Evolutionary conservation across 495 filamentous ascomycete species (phyloP), one percentile per base, ranked within the genome.

Genomic region (Lasiosphaeria hispida): DNA sequence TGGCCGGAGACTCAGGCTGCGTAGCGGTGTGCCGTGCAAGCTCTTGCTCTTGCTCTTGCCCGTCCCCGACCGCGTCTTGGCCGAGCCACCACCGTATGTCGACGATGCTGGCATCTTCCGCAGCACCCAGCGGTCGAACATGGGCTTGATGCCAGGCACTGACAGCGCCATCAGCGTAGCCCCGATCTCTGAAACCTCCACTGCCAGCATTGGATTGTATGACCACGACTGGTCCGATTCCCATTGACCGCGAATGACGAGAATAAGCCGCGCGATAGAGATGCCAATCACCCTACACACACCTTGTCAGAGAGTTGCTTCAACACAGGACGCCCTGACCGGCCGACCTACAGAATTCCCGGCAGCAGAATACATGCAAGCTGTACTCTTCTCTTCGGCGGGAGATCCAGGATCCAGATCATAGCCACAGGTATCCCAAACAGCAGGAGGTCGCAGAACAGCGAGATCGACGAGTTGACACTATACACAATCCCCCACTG

Each of bases 151-250:
- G 14, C 75, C 77, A 9, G 77, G 77, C 3, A 77, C 68, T 0
- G 77, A 79, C 17, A 79, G 68, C 4, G 77, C 75, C 36, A 78
- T 71, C 3, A 79, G 53, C 1, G 77, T 78, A 10, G 69, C 61
- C 10, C 74, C 76, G 11, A 79, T 69, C 42, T 79, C 77, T 17
- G 75, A 68, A 36, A 69, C 73, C 51, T 79, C 76, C 45, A 79
- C 63, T 10, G 65, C 75, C 6, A 79, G 58, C 72, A 76, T 72
- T 10, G 76, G 74, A 39, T 71, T 71, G 64, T 79, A 78, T 17
- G 66, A 62, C 77, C 77, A 79, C 38, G 72, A 73, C 41, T 66
- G 67, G 60, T 79, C 77, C 14, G 62, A 11, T 0, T 61, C 58
- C 70, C 72, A 77, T 58, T 76, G 71, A 17, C 76, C 74, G 11